Base-by-base conservation (phyloP, 257 asterid genomes). In the Solanum gandarillasii region DNA sequence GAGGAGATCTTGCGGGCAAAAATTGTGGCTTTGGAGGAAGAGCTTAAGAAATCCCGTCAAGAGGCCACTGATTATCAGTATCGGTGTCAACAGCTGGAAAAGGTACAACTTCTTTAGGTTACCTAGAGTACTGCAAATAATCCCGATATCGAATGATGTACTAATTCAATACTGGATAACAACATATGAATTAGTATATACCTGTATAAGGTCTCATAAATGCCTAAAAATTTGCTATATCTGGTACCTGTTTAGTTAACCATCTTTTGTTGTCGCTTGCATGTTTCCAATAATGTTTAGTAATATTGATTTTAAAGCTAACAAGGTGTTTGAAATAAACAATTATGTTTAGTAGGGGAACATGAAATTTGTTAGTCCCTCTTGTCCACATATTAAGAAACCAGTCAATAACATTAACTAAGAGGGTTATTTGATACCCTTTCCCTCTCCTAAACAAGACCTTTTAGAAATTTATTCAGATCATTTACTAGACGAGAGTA, bases 1-100 rank as follows among this genome's bases (percentile, higher is more conserved):
- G 98, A 92, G 93, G 98, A 93, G 87, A 92, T 88, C 87, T 87
- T 97, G 83, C 95, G 94, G 20, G 96, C 95, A 68, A 95, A 92
- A 91, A 89, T 93, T 92, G 94, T 93, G 83, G 74, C 92, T 58
- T 87, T 95, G 92, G 98, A 89, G 92, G 99, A 94, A 88, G 95
- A 93, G 87, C 92, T 94, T 73, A 92, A 88, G 93, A 96, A 92
- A 91, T 92, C 86, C 16, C 93, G 89, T 48, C 92, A 93, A 87
- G 95, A 93, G 90, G 91, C 91, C 55, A 86, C 94, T 73, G 93
- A 93, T 79, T 87, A 91, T 92, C 95, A 91, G 67, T 89, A 88
- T 85, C 90, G 90, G 41, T 93, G 91, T 85, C 96, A 94, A 90
- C 90, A 87, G 71, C 89, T 94, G 21, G 96, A 94, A 93, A 94